Evolutionary conservation across 1,284 basidiomycete genomes (phyloP).

Genomic region (Pholiota adiposa): DNA sequence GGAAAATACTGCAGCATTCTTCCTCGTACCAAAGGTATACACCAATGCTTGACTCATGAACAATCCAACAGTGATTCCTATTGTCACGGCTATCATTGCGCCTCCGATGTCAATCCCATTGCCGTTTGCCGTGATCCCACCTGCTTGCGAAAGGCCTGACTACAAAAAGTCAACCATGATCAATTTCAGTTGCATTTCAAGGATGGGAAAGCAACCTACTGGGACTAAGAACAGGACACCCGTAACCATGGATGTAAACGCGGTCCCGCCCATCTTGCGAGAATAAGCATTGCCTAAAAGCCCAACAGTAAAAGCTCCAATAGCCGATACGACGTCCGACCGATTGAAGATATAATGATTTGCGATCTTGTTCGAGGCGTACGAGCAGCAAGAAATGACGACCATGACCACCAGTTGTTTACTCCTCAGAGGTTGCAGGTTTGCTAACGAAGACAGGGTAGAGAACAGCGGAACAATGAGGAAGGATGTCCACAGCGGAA

Average conservation of each 20-base stretch:
- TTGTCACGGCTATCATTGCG: slow-evolving; percentile 88
- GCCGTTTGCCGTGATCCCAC: slow-evolving; percentile 73
- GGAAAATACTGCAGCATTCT: slow-evolving; percentile 84
- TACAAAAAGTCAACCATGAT: slow-evolving; percentile 32
- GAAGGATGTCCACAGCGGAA: slow-evolving; percentile 79
- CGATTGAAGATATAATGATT: slow-evolving; percentile 88
- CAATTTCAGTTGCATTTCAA: background rate
- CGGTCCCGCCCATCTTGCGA: slow-evolving; percentile 84
- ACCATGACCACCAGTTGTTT: slow-evolving; percentile 84
- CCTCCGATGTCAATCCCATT: slow-evolving; percentile 77
- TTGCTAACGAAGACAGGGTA: slow-evolving; percentile 71
- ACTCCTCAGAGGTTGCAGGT: slow-evolving; percentile 76
- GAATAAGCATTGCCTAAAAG: slow-evolving; percentile 86
- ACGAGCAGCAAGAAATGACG: slow-evolving; percentile 80
- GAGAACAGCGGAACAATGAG: slow-evolving; percentile 86
- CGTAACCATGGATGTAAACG: slow-evolving; percentile 89
- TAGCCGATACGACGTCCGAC: slow-evolving; percentile 83
- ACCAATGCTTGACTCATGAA: slow-evolving; percentile 88
- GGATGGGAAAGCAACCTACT: slow-evolving; percentile 44
- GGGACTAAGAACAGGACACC: slow-evolving; percentile 87
- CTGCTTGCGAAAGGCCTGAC: slow-evolving; percentile 87
- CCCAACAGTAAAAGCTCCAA: slow-evolving; percentile 85
- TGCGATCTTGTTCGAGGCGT: slow-evolving; percentile 77
- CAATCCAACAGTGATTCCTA: slow-evolving; percentile 89
- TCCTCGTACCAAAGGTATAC: slow-evolving; percentile 83